These are phyloP conservation scores for Extremus antarcticus DNA, from an alignment of 495 filamentous ascomycete genomes.

Conservation along the genomic window DNA sequence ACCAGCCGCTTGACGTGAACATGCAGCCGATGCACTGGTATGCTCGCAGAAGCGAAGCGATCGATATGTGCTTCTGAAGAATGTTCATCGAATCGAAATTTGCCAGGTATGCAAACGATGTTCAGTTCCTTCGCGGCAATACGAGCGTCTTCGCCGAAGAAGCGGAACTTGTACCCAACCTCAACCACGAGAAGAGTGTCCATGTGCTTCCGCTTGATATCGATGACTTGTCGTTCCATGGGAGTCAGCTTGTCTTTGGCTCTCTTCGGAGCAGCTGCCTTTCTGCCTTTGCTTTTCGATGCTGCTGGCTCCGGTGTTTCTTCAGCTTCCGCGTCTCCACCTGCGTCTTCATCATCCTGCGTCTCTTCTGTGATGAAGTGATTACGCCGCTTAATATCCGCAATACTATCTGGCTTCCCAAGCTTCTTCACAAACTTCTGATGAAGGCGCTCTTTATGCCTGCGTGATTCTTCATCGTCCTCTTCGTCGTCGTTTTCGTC, in stretches of 20 bases:
- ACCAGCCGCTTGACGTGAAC: slow-evolving; percentile 94
- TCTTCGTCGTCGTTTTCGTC: slow-evolving; percentile 39
- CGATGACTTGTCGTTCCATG: slow-evolving; percentile 84
- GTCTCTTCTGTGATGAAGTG: slow-evolving; percentile 42
- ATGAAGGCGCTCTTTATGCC: slow-evolving; percentile 60
- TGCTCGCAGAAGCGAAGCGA: slow-evolving; percentile 89
- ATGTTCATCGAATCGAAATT: slow-evolving; percentile 90
- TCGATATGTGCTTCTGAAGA: slow-evolving; percentile 88
- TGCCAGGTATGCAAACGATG: slow-evolving; percentile 95
- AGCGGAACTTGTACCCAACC: slow-evolving; percentile 95
- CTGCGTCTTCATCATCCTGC: slow-evolving; percentile 26
- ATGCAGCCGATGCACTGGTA: slow-evolving; percentile 81
- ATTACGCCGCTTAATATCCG: slow-evolving; percentile 51
- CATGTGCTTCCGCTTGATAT: slow-evolving; percentile 85
- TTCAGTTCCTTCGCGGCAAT: slow-evolving; percentile 81
- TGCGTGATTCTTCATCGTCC: slow-evolving; percentile 30
- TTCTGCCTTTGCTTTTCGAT: slow-evolving; percentile 45
- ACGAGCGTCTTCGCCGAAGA: slow-evolving; percentile 95
- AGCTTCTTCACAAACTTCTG: slow-evolving; percentile 82
- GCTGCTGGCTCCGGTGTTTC: slow-evolving; percentile 36
- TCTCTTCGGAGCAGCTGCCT: slow-evolving; percentile 53
- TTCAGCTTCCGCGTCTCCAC: slow-evolving; percentile 25
- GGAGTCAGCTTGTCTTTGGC: slow-evolving; percentile 71
- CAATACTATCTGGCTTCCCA: slow-evolving; percentile 69
- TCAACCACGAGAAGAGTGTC: slow-evolving; percentile 84